Evolutionary conservation across 2,329 filamentous ascomycete species (phyloP), one percentile per base, ranked within the genome.

Genomic region (Pseudogymnoascus sp.): DNA sequence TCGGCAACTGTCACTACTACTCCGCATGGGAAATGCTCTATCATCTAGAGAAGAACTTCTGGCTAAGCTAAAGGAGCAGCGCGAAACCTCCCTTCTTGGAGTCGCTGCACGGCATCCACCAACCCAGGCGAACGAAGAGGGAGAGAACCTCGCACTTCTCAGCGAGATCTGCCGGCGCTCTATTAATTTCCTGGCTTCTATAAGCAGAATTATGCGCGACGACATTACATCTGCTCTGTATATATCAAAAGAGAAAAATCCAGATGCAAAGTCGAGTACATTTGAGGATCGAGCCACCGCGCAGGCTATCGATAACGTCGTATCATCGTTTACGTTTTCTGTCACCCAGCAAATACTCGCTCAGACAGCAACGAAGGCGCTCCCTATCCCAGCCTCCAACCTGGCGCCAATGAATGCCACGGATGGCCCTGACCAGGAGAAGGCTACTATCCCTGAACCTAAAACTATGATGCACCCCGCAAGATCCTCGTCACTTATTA

Each of bases 161-260:
- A 89, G 91, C 1, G 92, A 97, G 71, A 85, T 97, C 29, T 96
- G 92, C 72, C 86, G 86, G 65, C 84, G 93, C 64, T 87, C 91
- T 1, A 81, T 95, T 8, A 87, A 90, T 66, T 97, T 97, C 69
- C 88, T 97, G 38, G 88, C 90, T 1, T 84, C 88, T 40, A 87
- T 91, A 38, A 89, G 91, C 2, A 85, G 90, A 62, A 85, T 92
- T 21, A 86, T 97, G 77, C 85, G 92, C 61, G 82, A 85, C 62
- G 95, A 97, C 71, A 79, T 97, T 2, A 76, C 85, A 56, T 80
- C 82, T n/a, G 86, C 88, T 37, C 78, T 87, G 26, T 61, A 35
- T 47, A 65, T 24, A 47, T 56, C 24, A 26, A 64, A 59, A 56
- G 64, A 59, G 50, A 62, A 33, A 13, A 53, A 63, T 26, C 29